These are phyloP conservation scores for Debaryomyces subglobosus DNA, from an alignment of 1,139 yeast species.

Conservation along the genomic window DNA sequence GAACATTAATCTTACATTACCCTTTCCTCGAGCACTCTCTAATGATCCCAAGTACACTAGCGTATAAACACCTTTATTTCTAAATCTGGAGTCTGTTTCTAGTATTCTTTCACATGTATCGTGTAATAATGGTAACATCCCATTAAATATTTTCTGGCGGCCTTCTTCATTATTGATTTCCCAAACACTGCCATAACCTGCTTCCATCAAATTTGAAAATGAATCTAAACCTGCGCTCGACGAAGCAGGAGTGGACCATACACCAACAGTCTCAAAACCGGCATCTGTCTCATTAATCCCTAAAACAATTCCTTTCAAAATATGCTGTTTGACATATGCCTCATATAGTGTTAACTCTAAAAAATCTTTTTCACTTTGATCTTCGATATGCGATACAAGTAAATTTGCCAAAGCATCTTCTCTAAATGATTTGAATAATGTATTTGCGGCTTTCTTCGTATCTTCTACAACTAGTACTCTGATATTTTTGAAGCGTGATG, in stretches of 20 bases:
- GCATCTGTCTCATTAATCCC: conserved; percentile 49
- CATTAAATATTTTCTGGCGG: conserved; percentile 55
- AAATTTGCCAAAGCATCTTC: conserved; percentile 55
- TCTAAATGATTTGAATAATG: conserved; percentile 54
- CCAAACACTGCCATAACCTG: conserved; percentile 61
- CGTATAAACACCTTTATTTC: conserved; percentile 50
- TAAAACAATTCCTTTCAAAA: conserved; percentile 56
- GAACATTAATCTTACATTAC: conserved; percentile 61
- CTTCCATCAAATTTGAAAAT: conserved; percentile 52
- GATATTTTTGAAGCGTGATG: conserved; percentile 14
- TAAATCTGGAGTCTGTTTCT: conserved; percentile 35
- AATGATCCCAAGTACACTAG: conserved; percentile 65
- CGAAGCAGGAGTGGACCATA: conserved; percentile 63
- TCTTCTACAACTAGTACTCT: conserved; percentile 43
- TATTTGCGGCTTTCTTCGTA: conserved; percentile 55
- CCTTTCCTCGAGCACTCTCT: conserved; percentile 65
- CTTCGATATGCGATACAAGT: conserved; percentile 46
- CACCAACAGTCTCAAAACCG: conserved; percentile 62
- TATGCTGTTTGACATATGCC: conserved; percentile 59
- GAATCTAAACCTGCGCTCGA: conserved; percentile 48
- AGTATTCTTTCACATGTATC: conserved; percentile 48
- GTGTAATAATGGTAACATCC: conserved; percentile 59
- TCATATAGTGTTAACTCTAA: conserved; percentile 56
- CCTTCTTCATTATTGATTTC: conserved; percentile 55
- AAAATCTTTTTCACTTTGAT: conserved; percentile 34